These are phyloP conservation scores for Chlamydomonas schloesseri DNA, from an alignment of 139 green algal species.

Conservation along the genomic window DNA sequence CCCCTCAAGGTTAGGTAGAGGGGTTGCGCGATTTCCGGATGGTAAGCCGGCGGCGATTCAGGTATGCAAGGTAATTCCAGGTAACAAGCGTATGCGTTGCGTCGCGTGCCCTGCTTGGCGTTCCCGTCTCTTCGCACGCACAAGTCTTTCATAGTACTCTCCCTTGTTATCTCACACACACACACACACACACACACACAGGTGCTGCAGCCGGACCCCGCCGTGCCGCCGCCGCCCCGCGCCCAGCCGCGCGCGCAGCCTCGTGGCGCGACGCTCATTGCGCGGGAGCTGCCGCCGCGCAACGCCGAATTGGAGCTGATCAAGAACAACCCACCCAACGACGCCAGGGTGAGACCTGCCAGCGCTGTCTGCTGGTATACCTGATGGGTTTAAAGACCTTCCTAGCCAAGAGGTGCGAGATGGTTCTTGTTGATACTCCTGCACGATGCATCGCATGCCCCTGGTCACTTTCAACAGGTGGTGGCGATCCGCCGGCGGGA, in stretches of 20 bases:
- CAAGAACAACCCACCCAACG: not conserved
- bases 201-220: constrained; percentile 45
- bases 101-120: too few species aligned
- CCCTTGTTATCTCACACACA: too few species aligned
- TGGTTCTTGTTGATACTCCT: too few species aligned
- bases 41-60: too few species aligned
- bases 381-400: not conserved
- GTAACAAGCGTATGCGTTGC: too few species aligned
- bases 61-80: too few species aligned
- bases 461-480: constrained; percentile 2
- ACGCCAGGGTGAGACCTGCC: constrained; percentile 4
- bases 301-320: constrained; percentile 24
- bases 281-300: not conserved
- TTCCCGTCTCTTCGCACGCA: too few species aligned
- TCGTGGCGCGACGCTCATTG: not conserved
- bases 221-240: not conserved
- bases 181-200: not conserved
- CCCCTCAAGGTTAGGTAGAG: too few species aligned
- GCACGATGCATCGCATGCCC: too few species aligned
- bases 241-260: not conserved
- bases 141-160: too few species aligned
- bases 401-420: too few species aligned
- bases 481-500: constrained; percentile 34
- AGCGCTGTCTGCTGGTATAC: not conserved
- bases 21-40: too few species aligned